Evolutionary conservation across 805 yeast species (phyloP).

Genomic region (Brettanomyces nanus): DNA sequence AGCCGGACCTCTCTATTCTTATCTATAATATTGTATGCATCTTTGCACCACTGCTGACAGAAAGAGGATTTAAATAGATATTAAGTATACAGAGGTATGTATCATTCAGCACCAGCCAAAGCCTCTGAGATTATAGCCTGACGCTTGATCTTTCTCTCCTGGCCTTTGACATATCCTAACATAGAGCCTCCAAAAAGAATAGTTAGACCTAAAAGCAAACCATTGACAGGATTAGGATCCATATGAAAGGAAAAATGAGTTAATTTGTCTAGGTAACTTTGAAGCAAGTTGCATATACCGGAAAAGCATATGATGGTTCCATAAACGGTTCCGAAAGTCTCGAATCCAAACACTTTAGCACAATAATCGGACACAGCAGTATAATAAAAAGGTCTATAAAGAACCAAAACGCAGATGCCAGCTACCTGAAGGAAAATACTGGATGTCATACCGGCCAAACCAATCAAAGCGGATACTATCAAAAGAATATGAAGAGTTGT

Average conservation of each 20-base stretch:
- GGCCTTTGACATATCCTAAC: constrained; percentile 34
- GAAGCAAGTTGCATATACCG: constrained; percentile 72
- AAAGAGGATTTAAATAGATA: too few species aligned
- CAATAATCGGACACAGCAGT: constrained; percentile 88
- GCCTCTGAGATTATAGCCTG: constrained; percentile 55
- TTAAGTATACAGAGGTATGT: too few species aligned
- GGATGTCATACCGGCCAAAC: constrained; percentile 60
- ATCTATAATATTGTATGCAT: too few species aligned
- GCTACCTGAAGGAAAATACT: constrained; percentile 41
- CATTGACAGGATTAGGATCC: constrained; percentile 78
- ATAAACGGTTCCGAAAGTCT: constrained; percentile 85
- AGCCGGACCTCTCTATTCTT: too few species aligned
- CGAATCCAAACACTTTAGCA: constrained; percentile 89
- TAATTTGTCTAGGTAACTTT: constrained; percentile 55
- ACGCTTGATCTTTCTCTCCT: constrained; percentile 38
- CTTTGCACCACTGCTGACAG: too few species aligned
- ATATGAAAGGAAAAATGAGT: constrained; percentile 62
- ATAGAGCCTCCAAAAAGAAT: constrained; percentile 40
- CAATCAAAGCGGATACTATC: constrained; percentile 51
- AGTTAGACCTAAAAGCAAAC: constrained; percentile 45
- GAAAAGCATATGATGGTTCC: constrained; percentile 79
- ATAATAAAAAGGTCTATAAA: constrained; percentile 86
- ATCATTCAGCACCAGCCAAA: too few species aligned
- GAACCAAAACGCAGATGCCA: constrained; percentile 66
- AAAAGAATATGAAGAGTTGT: constrained; percentile 47